Conservation (phyloP, 208 protist genomes). For the Sergeia podlipaevii region DNA sequence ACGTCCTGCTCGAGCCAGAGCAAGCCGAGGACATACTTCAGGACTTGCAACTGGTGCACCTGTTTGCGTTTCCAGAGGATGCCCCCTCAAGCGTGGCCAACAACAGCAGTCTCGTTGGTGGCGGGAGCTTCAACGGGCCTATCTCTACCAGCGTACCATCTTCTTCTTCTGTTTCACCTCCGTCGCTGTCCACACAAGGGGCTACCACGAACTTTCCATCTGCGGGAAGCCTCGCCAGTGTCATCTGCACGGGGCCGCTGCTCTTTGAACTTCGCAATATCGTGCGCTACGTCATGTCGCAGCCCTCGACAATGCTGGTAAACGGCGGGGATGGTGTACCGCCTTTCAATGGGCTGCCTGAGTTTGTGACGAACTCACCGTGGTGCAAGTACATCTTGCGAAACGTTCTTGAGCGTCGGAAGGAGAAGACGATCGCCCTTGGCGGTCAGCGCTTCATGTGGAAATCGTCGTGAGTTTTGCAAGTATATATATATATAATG, state of each 20-base stretch:
- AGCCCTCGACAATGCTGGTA: conserved; percentile 35
- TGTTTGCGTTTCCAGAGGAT: conserved; percentile 17
- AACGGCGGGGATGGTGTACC: conserved; percentile 49
- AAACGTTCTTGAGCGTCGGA: conserved; percentile 43
- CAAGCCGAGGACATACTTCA: conserved; percentile 32
- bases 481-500: conserved; percentile 4
- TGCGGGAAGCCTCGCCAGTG: too few relatives aligned
- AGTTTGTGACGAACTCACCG: conserved; percentile 39
- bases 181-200: too few relatives aligned
- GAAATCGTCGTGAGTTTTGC: too few relatives aligned
- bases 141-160: background rate
- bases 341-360: conserved; percentile 36
- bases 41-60: conserved; percentile 31
- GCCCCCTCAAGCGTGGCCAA: background rate
- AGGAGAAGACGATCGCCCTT: too few relatives aligned
- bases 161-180: too few relatives aligned
- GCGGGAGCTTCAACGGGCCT: background rate
- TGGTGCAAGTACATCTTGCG: conserved; percentile 67
- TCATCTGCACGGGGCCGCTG: conserved; percentile 11
- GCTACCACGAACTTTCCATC: too few relatives aligned
- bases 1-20: conserved; percentile 30
- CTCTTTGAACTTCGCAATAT: conserved; percentile 39
- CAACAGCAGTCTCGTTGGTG: background rate
- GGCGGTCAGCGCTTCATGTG: background rate
- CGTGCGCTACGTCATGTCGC: conserved; percentile 53